Conservation (phyloP, 2,329 filamentous ascomycete species). For the Drechmeria coniospora region DNA sequence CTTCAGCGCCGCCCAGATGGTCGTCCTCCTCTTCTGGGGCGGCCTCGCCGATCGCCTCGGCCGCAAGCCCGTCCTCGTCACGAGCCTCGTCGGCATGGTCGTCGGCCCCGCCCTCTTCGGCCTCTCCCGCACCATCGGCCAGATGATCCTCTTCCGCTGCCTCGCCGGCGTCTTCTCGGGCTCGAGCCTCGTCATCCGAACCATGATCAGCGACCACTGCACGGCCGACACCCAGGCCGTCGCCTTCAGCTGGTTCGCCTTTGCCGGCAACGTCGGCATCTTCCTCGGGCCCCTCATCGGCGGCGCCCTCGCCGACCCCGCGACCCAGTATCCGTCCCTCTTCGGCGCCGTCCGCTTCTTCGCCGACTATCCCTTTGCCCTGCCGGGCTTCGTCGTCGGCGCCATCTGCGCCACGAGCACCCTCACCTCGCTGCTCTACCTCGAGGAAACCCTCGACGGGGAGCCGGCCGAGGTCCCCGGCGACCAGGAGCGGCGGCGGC, state of each 20-base stretch:
- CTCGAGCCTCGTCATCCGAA: slow-evolving; percentile 56
- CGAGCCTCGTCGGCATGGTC: slow-evolving; percentile 48
- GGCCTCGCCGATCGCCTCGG: slow-evolving; percentile 45
- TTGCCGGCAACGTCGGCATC: slow-evolving; percentile 59
- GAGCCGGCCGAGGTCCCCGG: neutral
- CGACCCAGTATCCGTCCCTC: slow-evolving; percentile 40
- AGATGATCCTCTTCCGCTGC: slow-evolving; percentile 62
- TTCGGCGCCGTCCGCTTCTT: slow-evolving; percentile 34
- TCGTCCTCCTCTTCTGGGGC: slow-evolving; percentile 66
- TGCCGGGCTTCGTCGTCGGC: slow-evolving; percentile 37
- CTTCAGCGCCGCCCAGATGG: slow-evolving; percentile 61
- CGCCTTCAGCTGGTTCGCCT: slow-evolving; percentile 64
- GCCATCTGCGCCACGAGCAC: slow-evolving; percentile 41
- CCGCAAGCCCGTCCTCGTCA: slow-evolving; percentile 56
- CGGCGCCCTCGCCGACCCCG: slow-evolving; percentile 53
- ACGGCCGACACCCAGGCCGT: slow-evolving; percentile 54
- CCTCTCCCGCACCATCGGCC: slow-evolving; percentile 46
- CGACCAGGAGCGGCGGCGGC: slow-evolving; percentile 1
- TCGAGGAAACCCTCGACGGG: slow-evolving; percentile 40
- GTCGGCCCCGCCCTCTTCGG: slow-evolving; percentile 52
- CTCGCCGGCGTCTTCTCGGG: slow-evolving; percentile 60
- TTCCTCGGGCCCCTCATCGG: slow-evolving; percentile 57
- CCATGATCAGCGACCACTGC: slow-evolving; percentile 63
- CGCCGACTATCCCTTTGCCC: slow-evolving; percentile 34
- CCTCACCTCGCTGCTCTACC: slow-evolving; percentile 34